Conservation (phyloP, 2,329 filamentous ascomycete species). For the Ceratocystis smalleyi region DNA sequence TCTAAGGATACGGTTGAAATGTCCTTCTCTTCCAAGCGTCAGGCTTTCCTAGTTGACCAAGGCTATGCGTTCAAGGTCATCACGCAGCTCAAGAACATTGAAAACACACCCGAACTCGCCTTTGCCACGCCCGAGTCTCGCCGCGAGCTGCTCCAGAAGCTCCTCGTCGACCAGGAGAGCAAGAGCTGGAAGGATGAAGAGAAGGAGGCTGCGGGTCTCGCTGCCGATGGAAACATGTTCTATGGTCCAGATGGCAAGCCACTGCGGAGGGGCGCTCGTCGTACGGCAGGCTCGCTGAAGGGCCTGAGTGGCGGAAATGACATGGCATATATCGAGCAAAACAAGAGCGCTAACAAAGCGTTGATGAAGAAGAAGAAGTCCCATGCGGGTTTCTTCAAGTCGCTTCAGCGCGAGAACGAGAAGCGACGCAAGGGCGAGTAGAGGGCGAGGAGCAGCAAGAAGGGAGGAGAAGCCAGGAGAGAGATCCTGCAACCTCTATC, state of each 20-base stretch:
- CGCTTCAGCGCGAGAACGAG: constrained; percentile 28
- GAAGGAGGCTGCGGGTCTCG: constrained; percentile 12
- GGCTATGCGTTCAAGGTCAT: constrained; percentile 99
- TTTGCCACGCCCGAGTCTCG: constrained; percentile 68
- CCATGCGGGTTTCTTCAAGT: constrained; percentile 28
- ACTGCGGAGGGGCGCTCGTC: constrained; percentile 28
- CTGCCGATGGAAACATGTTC: constrained; percentile 18
- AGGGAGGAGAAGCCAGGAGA: not conserved
- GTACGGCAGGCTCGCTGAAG: constrained; percentile 71
- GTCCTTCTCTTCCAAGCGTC: constrained; percentile 91
- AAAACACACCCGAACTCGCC: constrained; percentile 63
- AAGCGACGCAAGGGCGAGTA: constrained; percentile 16
- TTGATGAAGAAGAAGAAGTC: constrained; percentile 29
- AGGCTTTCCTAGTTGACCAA: constrained; percentile 94
- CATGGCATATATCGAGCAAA: constrained; percentile 90
- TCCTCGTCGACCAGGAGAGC: constrained; percentile 68
- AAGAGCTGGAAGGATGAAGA: constrained; percentile 17
- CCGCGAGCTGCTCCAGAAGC: constrained; percentile 73
- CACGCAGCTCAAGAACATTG: constrained; percentile 82
- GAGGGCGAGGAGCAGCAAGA: not conserved
- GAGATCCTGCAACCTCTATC: not conserved
- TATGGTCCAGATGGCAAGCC: constrained; percentile 19
- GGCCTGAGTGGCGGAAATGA: constrained; percentile 84
- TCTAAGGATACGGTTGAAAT: constrained; percentile 97
- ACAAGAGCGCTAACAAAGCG: constrained; percentile 47